Evolutionary conservation across 1,284 basidiomycete genomes (phyloP), one percentile per base, ranked within the genome.

Genomic region (Ceratobasidium sp.): DNA sequence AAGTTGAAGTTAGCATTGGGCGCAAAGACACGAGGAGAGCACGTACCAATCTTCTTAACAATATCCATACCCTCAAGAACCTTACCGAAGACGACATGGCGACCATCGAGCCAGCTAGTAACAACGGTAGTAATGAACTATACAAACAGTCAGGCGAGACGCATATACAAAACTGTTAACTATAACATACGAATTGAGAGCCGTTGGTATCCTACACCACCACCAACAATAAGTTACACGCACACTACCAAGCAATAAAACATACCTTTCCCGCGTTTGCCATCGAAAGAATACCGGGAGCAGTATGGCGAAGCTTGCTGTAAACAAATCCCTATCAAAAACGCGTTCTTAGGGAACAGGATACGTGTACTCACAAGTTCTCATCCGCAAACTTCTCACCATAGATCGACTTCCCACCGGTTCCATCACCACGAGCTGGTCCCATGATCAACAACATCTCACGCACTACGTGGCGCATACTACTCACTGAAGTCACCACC

Each of bases 1-100:
- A 42, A 77, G 13, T 33, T 1, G 13, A 82, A 79, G 72, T 60
- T 55, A 56, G 49, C 26, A 13, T 46, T 28, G 42, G 51, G 23
- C n/a, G 40, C 15, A 1, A 66, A 26, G 15, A 69, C 13, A 70
- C 18, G 44, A 53, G 44, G 77, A 61, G 39, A 51, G 4, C 33
- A 85, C 89, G 77, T 81, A 94, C 95, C 94, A 80, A 97, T 95
- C 39, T 86, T 85, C 79, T 87, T 84, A 51, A 98, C 89, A 80
- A 97, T 86, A 81, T 97, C 94, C 93, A 97, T 94, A 72, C 96
- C 96, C 80, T 97, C 95, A 64, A 97, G 81, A 77, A 98, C 94
- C 82, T 91, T 91, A 78, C 97, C 97, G 82, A 98, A 98, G 61
- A 98, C 96, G 84, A 97, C 93, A 81, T 94, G 94, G 84, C 90